These are phyloP conservation scores for Forsythia suspensa DNA, from an alignment of 257 asterid genomes.

Conservation along the genomic window DNA sequence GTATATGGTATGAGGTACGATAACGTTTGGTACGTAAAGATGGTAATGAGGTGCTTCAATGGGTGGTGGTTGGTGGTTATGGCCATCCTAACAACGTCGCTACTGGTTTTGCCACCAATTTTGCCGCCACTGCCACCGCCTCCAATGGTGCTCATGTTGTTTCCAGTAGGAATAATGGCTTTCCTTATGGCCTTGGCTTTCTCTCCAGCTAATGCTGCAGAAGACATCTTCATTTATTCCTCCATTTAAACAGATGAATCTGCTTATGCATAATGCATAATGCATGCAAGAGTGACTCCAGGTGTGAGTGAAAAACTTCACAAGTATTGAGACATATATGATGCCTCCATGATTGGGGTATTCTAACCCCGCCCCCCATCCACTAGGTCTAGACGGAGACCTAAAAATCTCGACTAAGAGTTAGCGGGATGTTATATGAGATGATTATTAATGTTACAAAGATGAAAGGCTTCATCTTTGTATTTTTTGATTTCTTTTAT, in stretches of 20 bases:
- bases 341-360: no score
- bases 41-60: constrained; percentile 22
- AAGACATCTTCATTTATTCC: constrained; percentile 17
- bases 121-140: constrained; percentile 55
- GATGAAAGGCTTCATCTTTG: background rate
- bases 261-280: background rate
- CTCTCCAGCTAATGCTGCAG: constrained; percentile 33
- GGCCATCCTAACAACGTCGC: constrained; percentile 19
- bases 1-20: constrained; percentile 10
- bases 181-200: constrained; percentile 51
- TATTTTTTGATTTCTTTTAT: background rate
- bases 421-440: background rate
- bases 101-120: constrained; percentile 45
- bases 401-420: no score
- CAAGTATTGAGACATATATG: background rate
- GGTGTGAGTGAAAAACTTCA: background rate
- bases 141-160: constrained; percentile 50
- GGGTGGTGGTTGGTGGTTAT: constrained; percentile 44
- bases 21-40: constrained; percentile 17
- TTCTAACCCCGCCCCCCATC: no score
- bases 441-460: background rate
- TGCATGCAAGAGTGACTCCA: background rate
- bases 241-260: constrained; percentile 12
- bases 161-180: constrained; percentile 59
- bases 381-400: no score